phyloP scores from a whole-genome alignment of 2,329 filamentous ascomycete species.

The Rutstroemia sp. region DNA sequence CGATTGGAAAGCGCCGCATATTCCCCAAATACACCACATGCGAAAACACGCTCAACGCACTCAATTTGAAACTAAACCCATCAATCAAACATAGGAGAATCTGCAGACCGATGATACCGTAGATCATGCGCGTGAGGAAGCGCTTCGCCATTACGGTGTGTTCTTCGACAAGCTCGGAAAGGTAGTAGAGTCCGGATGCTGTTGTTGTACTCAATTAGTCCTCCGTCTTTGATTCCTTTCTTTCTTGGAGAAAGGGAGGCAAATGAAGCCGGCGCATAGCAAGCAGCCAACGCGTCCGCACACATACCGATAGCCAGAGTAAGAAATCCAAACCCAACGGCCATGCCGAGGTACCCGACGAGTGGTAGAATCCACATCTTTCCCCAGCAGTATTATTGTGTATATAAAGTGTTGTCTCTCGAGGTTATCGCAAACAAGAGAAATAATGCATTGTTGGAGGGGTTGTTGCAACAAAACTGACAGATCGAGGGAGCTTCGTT shows the following conservation, averaged over 20 bases:
- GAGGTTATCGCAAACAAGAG: not conserved
- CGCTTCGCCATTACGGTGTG: slow-evolving; percentile 90
- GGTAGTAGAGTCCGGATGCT: slow-evolving; percentile 97
- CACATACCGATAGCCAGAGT: slow-evolving; percentile 80
- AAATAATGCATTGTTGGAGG: not conserved
- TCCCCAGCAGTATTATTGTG: not conserved
- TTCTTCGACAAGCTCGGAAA: slow-evolving; percentile 96
- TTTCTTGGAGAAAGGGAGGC: not conserved
- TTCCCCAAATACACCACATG: slow-evolving; percentile 87
- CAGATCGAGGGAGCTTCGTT: not conserved
- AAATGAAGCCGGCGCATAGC: not conserved
- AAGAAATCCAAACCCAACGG: slow-evolving; percentile 86
- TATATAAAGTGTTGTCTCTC: not conserved
- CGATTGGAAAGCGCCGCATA: slow-evolving; percentile 64
- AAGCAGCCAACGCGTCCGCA: not conserved
- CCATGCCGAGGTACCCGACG: slow-evolving; percentile 79
- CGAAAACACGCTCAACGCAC: slow-evolving; percentile 66
- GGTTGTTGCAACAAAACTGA: not conserved
- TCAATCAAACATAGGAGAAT: slow-evolving; percentile 71
- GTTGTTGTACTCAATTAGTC: slow-evolving; percentile 40
- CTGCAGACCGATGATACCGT: slow-evolving; percentile 69
- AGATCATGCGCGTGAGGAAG: slow-evolving; percentile 79
- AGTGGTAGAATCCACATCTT: slow-evolving; percentile 88
- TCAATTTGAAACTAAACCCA: slow-evolving; percentile 72
- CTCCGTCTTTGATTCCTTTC: too few species aligned